A percentile compares a stretch with the other conserved stretches of the same genome.
These are phyloP conservation scores for Neofusicoccum sp. DNA, from an alignment of 2,329 filamentous ascomycete genomes.

Conservation along the genomic window DNA sequence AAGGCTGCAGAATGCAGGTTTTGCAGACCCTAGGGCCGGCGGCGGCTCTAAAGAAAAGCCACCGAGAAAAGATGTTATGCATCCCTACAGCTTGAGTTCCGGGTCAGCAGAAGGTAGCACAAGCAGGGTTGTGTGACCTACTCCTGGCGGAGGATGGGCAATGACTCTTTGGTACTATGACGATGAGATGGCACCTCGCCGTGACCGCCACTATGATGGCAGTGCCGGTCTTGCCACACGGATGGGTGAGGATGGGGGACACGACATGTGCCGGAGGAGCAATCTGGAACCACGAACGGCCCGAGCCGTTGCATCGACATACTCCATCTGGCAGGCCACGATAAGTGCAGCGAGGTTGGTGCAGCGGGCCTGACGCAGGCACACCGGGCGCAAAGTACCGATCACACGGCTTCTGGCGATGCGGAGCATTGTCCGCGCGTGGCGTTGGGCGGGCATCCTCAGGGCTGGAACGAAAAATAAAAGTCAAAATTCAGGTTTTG, in stretches of 20 bases:
- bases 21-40: not conserved
- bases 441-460: not conserved
- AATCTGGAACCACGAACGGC: not conserved
- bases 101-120: not conserved
- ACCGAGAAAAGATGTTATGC: not conserved
- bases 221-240: not conserved
- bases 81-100: no score
- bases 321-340: not conserved
- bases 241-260: not conserved
- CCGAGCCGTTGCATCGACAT: slow-evolving; percentile 6
- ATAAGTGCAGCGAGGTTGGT: not conserved
- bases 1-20: not conserved
- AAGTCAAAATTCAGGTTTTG: slow-evolving; percentile 8
- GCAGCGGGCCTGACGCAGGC: not conserved
- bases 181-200: not conserved
- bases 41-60: not conserved
- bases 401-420: not conserved
- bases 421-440: not conserved
- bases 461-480: not conserved
- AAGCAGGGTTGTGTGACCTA: no score
- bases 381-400: not conserved
- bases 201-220: slow-evolving; percentile 15
- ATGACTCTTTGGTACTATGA: no score
- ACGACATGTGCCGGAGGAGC: not conserved
- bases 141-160: no score